Evolutionary conservation across 306 rosid species (phyloP).

Genomic region (barrel medic (Medicago truncatula)): MtrunA17r5.0-ANR NC_053045.1:56440001-56440500

Average conservation of each 20-base stretch:
- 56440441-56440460: constrained; percentile 19
- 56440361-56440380: constrained; percentile 2
- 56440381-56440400: constrained; percentile 18
- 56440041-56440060: constrained; percentile 60
- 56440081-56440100: background rate
- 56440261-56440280: too few relatives aligned
- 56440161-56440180: background rate
- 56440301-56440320: too few relatives aligned
- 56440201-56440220: too few relatives aligned
- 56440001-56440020: constrained; percentile 51
- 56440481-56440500: constrained; percentile 18
- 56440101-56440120: background rate
- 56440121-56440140: background rate
- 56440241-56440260: too few relatives aligned
- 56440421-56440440: constrained; percentile 13
- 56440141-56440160: background rate
- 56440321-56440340: too few relatives aligned
- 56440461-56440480: background rate
- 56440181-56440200: background rate
- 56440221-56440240: too few relatives aligned
- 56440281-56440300: too few relatives aligned
- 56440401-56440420: constrained; percentile 24
- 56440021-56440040: constrained; percentile 68
- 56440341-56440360: background rate
- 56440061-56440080: background rate